These are phyloP conservation scores for Rhizopus microsporus DNA, from an alignment of 371 early-diverging fungal species.

Conservation along the genomic window DNA sequence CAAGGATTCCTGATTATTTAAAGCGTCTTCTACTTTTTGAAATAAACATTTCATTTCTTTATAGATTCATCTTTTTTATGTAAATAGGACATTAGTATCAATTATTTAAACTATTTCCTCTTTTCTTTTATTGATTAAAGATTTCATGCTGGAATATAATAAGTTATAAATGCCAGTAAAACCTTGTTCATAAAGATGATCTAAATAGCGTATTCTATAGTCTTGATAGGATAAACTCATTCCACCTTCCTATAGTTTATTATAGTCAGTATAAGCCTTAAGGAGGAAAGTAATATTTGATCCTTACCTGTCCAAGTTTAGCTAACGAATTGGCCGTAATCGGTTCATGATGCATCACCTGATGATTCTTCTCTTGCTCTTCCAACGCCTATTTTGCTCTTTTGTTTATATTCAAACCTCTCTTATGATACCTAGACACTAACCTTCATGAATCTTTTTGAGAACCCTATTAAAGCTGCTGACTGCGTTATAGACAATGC, in stretches of 20 bases:
- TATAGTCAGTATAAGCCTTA: neutral
- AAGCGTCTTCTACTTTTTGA: neutral
- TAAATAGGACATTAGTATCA: too few relatives aligned
- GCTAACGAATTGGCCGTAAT: slow-evolving; percentile 18
- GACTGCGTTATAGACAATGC: slow-evolving; percentile 54
- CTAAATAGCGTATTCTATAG: slow-evolving; percentile 52
- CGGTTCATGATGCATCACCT: slow-evolving; percentile 21
- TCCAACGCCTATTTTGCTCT: slow-evolving; percentile 7
- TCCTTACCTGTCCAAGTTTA: slow-evolving; percentile 36
- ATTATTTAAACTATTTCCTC: slow-evolving; percentile 4
- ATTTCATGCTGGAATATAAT: slow-evolving; percentile 48
- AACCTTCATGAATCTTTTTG: slow-evolving; percentile 45
- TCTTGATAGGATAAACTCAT: slow-evolving; percentile 42
- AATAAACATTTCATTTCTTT: neutral
- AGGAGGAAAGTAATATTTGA: neutral
- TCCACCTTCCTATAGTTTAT: slow-evolving; percentile 35
- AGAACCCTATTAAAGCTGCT: slow-evolving; percentile 41
- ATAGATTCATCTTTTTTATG: too few relatives aligned
- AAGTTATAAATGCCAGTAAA: slow-evolving; percentile 51
- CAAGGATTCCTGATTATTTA: neutral
- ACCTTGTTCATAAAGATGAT: slow-evolving; percentile 43
- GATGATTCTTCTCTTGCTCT: slow-evolving; percentile 12
- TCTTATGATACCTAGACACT: slow-evolving; percentile 1
- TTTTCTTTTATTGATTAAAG: slow-evolving; percentile 27
- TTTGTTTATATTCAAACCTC: neutral